Conservation (phyloP, 2,329 filamentous ascomycete species). For the Neopestalotiopsis rosae region DNA sequence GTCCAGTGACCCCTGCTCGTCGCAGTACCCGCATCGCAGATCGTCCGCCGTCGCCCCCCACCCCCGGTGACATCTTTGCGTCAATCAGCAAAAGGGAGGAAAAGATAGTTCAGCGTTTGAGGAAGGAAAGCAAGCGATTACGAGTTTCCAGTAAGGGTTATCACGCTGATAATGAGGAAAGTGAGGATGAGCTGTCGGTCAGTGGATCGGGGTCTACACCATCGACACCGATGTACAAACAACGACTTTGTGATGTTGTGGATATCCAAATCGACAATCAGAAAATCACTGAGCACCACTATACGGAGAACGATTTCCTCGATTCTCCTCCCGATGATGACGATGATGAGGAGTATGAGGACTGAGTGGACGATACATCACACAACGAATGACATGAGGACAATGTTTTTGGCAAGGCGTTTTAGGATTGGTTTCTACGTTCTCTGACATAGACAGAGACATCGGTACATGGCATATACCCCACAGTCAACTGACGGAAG, state of each 20-base stretch:
- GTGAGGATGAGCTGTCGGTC: conserved; percentile 37
- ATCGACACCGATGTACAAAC: conserved; percentile 47
- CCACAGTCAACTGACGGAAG: background rate
- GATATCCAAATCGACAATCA: conserved; percentile 78
- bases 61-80: conserved; percentile 24
- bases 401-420: background rate
- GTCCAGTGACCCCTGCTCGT: conserved; percentile 22
- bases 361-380: background rate
- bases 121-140: conserved; percentile 27
- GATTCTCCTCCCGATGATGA: conserved; percentile 58
- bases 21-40: conserved; percentile 36
- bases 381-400: background rate
- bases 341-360: conserved; percentile 55
- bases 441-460: background rate
- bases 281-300: conserved; percentile 71
- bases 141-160: conserved; percentile 27
- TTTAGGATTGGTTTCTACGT: background rate
- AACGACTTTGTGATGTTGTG: conserved; percentile 74
- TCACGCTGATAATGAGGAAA: conserved; percentile 40
- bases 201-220: background rate
- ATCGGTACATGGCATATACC: background rate
- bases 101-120: conserved; percentile 23
- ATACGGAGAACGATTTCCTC: conserved; percentile 74
- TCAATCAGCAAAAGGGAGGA: conserved; percentile 20
- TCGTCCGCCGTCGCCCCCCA: conserved; percentile 16